Base-by-base conservation (phyloP, 177 flowering plant species). In the Vitis hybrid region DNA sequence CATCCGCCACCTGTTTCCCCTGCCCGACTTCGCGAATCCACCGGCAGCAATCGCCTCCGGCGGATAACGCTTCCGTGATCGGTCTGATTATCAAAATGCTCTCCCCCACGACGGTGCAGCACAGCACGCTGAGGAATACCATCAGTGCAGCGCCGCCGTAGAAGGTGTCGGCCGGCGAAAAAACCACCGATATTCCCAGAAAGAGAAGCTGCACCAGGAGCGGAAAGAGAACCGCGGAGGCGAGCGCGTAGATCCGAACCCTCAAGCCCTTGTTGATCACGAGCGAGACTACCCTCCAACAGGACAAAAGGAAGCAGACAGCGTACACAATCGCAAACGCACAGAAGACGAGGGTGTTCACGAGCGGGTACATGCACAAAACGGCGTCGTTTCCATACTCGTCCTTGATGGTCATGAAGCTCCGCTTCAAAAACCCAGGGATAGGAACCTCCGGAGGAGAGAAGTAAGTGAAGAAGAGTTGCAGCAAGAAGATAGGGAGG, bases 211-310 rank as follows among this genome's bases (percentile, higher is more conserved):
- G 83, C 21, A 70, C 11, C 3, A 87, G 70, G 61, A 91, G 9
- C 7, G 82, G 48, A 0, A 79, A 4, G 65, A 84, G 11, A 4
- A 88, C 76, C 14, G 88, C 61, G 16, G 66, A 1, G 1, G 79
- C 80, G 5, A 92, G 80, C 48, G 52, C 61, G 66, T 72, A 78
- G 21, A 86, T 82, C 51, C 95, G 75, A 2, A 51, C 30, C 78
- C 87, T 72, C 60, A 90, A 63, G 0, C 76, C 75, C 70, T 88
- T 89, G 75, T 90, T 92, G 52, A 92, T 92, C n/a, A 84, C 97
- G 2, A 88, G 55, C 1, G 84, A 71, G 40, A 80, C 70, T 15
- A 81, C 89, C 52, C 65, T 76, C 84, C 88, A 82, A 48, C 82
- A 81, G 11, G 91, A 83, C 1, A 81, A 3, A n/a, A 81, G 13